Conservation (phyloP, 176 grass and related monocot genomes). For the Aegilops sharonensis region DNA sequence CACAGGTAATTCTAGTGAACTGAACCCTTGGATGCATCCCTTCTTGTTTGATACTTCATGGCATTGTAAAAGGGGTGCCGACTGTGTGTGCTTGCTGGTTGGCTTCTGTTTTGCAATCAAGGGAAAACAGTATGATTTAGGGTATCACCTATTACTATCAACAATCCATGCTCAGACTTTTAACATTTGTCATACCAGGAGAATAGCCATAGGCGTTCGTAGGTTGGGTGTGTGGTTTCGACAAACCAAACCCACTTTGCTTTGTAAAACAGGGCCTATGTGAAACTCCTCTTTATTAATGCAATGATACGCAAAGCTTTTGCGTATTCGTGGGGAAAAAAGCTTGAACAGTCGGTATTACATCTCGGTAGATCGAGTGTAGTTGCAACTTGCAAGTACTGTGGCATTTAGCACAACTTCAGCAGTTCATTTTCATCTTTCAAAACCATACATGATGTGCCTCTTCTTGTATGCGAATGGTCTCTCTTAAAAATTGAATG, state of each 20-base stretch:
- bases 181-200: too few species aligned
- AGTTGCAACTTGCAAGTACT: too few species aligned
- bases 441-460: background rate
- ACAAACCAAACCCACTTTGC: too few species aligned
- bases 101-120: background rate
- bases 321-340: too few species aligned
- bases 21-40: background rate
- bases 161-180: too few species aligned
- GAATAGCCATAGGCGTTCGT: too few species aligned
- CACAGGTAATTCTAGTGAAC: slow-evolving; percentile 48
- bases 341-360: too few species aligned
- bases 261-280: too few species aligned
- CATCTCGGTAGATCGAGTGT: too few species aligned
- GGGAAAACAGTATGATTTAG: background rate
- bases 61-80: background rate
- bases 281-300: too few species aligned
- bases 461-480: background rate
- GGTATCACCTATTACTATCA: background rate
- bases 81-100: background rate
- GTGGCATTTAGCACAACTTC: background rate
- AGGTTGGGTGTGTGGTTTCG: too few species aligned
- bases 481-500: background rate
- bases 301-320: too few species aligned
- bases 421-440: background rate
- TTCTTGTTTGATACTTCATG: background rate